Evolutionary conservation across 192 early-diverging fungal genomes (phyloP).

Genomic region (Podila epicladia): DNA sequence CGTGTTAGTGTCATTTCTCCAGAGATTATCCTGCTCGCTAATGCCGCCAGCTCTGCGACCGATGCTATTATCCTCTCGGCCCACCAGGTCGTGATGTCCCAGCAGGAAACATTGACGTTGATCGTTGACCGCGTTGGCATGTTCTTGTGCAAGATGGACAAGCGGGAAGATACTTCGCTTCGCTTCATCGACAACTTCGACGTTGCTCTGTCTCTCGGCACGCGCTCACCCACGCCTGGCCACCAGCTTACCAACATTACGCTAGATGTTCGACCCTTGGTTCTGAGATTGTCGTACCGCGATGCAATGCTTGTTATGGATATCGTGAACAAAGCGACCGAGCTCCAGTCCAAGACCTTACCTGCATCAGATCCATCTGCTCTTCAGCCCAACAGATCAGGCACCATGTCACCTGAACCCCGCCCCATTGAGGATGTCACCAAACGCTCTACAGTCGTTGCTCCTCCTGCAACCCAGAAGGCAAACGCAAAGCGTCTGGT

Average conservation of each 20-base stretch:
- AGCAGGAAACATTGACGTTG: conserved; percentile 79
- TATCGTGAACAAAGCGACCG: conserved; percentile 79
- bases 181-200: conserved; percentile 94
- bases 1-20: conserved; percentile 81
- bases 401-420: neutral
- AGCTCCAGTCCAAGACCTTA: conserved; percentile 62
- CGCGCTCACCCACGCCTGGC: conserved; percentile 66
- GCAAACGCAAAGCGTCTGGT: conserved; percentile 32
- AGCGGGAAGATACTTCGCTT: conserved; percentile 77
- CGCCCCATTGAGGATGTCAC: conserved; percentile 24
- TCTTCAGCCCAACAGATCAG: conserved; percentile 16
- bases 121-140: conserved; percentile 87
- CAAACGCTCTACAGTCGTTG: conserved; percentile 2
- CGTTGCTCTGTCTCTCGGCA: conserved; percentile 82
- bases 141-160: conserved; percentile 91
- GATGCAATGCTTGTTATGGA: conserved; percentile 85
- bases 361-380: conserved; percentile 1
- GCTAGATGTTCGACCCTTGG: conserved; percentile 79
- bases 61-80: conserved; percentile 92
- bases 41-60: conserved; percentile 71
- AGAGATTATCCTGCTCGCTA: conserved; percentile 87
- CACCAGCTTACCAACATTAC: conserved; percentile 71
- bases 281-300: conserved; percentile 87
- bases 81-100: conserved; percentile 81
- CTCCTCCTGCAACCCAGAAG: conserved; percentile 1